phyloP scores from a whole-genome alignment of 345 rosid species.

The Syzygium grande region DNA sequence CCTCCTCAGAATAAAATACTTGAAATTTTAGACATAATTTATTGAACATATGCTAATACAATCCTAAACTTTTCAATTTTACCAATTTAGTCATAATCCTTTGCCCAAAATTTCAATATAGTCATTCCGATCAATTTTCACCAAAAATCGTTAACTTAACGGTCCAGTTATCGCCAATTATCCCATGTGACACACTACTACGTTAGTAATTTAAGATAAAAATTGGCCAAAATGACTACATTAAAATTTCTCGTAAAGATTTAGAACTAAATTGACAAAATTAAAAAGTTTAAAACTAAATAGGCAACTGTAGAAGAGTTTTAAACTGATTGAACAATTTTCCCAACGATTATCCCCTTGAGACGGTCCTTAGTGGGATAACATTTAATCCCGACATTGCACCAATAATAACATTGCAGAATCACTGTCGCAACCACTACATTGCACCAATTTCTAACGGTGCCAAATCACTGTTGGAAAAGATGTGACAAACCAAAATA shows the following conservation, averaged over 20 bases:
- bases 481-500: neutral
- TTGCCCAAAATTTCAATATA: neutral
- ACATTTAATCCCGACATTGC: neutral
- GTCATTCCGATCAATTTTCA: neutral
- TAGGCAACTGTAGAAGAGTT: neutral
- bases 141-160: accelerated
- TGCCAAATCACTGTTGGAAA: neutral
- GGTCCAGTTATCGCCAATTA: accelerated
- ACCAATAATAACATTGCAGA: neutral
- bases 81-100: too few species aligned
- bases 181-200: accelerated
- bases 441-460: too few species aligned
- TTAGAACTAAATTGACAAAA: neutral
- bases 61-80: too few species aligned
- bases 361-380: neutral
- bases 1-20: too few species aligned
- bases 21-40: too few species aligned
- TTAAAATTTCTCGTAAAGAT: neutral
- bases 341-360: neutral
- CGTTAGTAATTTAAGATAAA: accelerated
- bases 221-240: accelerated
- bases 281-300: neutral
- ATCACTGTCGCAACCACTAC: neutral
- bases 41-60: too few species aligned
- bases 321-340: neutral